A percentile compares a stretch with the other conserved stretches of the same genome.
These are phyloP conservation scores for Fusarium abutilonis DNA, from an alignment of 2,329 filamentous ascomycete genomes.

Conservation along the genomic window DNA sequence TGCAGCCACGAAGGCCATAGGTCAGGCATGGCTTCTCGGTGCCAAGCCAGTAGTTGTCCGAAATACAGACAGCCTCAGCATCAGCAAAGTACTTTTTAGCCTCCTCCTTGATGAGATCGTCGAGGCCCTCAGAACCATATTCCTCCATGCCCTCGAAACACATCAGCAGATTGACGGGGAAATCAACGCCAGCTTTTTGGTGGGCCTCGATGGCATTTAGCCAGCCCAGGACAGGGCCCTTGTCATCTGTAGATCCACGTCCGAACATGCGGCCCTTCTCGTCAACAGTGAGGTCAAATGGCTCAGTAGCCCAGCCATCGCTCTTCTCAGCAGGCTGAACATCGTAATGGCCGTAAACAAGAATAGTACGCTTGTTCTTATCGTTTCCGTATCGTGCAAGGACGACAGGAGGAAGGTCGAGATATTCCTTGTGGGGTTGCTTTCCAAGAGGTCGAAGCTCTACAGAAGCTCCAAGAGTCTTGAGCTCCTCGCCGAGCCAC, in stretches of 20 bases:
- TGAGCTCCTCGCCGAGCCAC: conserved; percentile 86
- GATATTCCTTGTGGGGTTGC: conserved; percentile 88
- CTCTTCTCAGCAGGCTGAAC: conserved; percentile 94
- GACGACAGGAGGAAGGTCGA: conserved; percentile 92
- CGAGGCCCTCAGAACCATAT: conserved; percentile 94
- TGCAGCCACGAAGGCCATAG: conserved; percentile 95
- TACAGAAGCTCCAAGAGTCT: conserved; percentile 83
- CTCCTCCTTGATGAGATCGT: conserved; percentile 92
- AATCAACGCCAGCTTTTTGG: conserved; percentile 91
- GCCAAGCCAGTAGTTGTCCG: conserved; percentile 99
- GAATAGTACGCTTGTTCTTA: conserved; percentile 90
- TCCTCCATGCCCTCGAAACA: conserved; percentile 99
- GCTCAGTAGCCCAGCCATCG: conserved; percentile 96
- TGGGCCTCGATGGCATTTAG: conserved; percentile 98
- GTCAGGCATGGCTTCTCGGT: conserved; percentile 98
- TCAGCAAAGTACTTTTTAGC: conserved; percentile 96
- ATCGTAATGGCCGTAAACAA: conserved; percentile 99
- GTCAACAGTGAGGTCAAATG: conserved; percentile 87
- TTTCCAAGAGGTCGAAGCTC: conserved; percentile 88
- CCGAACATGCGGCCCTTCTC: conserved; percentile 96
- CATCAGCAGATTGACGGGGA: conserved; percentile 98
- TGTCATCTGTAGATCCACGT: conserved; percentile 95
- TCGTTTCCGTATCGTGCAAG: conserved; percentile 93
- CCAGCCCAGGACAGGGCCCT: conserved; percentile 97
- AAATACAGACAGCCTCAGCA: conserved; percentile 96